Evolutionary conservation across 306 rosid species (phyloP).

Genomic region (Arachis hypogaea): DNA sequence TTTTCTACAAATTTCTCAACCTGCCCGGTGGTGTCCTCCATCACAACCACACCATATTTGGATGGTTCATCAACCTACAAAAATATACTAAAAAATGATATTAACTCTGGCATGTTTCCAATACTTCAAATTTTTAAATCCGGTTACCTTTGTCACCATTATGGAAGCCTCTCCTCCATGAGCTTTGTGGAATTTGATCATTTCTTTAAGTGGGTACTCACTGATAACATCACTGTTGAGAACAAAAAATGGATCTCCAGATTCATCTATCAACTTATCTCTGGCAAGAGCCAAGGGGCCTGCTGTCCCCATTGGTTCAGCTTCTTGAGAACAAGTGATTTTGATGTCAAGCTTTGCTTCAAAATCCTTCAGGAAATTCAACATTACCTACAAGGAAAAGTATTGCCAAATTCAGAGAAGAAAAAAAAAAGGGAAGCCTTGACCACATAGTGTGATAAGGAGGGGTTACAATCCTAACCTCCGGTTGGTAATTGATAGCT

Average conservation of each 20-base stretch:
- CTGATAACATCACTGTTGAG: constrained; percentile 98
- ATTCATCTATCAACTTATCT: constrained; percentile 75
- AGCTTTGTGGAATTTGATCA: constrained; percentile 84
- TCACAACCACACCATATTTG: constrained; percentile 95
- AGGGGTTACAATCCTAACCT: constrained; percentile 54
- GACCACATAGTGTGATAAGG: constrained; percentile 18
- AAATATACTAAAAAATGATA: constrained; percentile 37
- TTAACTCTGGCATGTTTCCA: constrained; percentile 13
- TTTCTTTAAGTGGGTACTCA: constrained; percentile 91
- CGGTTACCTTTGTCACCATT: constrained; percentile 95
- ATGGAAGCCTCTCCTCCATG: constrained; percentile 99
- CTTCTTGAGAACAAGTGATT: constrained; percentile 99
- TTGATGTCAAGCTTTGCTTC: constrained; percentile 89
- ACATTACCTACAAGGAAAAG: constrained; percentile 72
- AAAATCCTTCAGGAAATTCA: constrained; percentile 93
- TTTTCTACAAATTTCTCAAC: constrained; percentile 95
- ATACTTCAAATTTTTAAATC: neutral
- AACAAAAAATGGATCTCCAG: constrained; percentile 93
- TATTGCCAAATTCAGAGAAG: constrained; percentile 22
- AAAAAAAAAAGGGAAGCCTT: constrained; percentile 28
- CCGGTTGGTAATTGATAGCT: constrained; percentile 99
- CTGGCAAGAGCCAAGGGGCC: constrained; percentile 99
- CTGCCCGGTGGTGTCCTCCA: constrained; percentile 87
- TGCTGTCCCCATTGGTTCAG: constrained; percentile 97
- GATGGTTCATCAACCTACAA: constrained; percentile 97